These are phyloP conservation scores for Wallacemonas rigidus DNA, from an alignment of 208 protist species.

Conservation along the genomic window DNA sequence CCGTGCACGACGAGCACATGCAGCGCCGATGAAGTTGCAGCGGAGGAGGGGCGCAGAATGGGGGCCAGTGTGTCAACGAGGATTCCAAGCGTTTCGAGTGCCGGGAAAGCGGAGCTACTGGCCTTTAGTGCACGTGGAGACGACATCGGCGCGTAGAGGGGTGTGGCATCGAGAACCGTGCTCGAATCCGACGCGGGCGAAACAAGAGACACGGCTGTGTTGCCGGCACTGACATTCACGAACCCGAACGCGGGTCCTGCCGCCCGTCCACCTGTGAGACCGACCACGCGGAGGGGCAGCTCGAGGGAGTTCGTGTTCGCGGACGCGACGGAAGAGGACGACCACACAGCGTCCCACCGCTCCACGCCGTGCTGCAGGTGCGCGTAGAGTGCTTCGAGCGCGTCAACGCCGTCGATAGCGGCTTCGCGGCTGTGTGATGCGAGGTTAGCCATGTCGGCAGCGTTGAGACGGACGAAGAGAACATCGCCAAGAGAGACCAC, in stretches of 20 bases:
- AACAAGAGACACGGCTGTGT: constrained; percentile 23
- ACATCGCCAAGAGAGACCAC: constrained; percentile 75
- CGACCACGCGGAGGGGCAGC: constrained; percentile 46
- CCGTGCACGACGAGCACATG: constrained; percentile 69
- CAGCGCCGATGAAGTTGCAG: not conserved
- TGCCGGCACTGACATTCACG: not conserved
- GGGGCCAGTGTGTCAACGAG: not conserved
- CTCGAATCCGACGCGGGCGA: constrained; percentile 31
- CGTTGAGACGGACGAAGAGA: constrained; percentile 36
- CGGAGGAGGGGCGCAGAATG: not conserved
- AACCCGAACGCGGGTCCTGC: constrained; percentile 4
- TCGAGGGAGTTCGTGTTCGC: not conserved
- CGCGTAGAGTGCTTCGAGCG: constrained; percentile 31
- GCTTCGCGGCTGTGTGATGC: not conserved
- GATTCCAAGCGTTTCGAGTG: not conserved
- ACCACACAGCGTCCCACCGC: constrained; percentile 19
- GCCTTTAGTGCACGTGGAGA: not conserved
- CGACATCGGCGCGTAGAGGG: constrained; percentile 41
- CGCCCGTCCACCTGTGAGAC: constrained; percentile 5
- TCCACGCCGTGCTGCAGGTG: constrained; percentile 29
- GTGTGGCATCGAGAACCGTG: constrained; percentile 35
- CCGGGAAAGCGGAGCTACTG: not conserved
- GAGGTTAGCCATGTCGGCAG: constrained; percentile 19
- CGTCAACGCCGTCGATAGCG: constrained; percentile 39
- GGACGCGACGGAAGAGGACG: not conserved